Conservation (phyloP, 495 filamentous ascomycete genomes). For the Hypoxylon subgilvum region DNA sequence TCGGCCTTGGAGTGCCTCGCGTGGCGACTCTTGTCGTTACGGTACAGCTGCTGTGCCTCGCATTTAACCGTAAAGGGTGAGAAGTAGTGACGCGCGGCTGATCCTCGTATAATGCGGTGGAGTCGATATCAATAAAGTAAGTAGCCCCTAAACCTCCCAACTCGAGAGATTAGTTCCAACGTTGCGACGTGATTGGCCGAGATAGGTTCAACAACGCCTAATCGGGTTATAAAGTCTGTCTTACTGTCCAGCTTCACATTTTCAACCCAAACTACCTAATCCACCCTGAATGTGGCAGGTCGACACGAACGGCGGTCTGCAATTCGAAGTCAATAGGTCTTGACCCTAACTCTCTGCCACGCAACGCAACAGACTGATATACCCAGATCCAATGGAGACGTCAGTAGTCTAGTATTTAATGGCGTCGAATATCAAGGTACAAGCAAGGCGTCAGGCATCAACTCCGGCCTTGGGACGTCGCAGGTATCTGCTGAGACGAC, state of each 20-base stretch:
- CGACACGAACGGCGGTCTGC: conserved; percentile 47
- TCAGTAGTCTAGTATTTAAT: conserved; percentile 61
- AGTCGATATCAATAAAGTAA: too few species aligned
- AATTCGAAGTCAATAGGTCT: conserved; percentile 57
- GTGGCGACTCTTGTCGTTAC: conserved; percentile 45
- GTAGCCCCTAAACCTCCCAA: too few species aligned
- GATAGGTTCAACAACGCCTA: too few species aligned
- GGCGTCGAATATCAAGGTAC: conserved; percentile 61
- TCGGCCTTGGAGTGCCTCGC: conserved; percentile 29
- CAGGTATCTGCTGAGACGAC: conserved; percentile 55
- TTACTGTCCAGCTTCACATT: too few species aligned
- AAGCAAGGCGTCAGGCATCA: conserved; percentile 59
- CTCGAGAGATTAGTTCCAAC: too few species aligned
- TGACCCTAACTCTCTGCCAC: too few species aligned
- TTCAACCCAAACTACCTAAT: not conserved
- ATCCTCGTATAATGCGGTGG: too few species aligned
- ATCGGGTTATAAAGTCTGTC: not conserved
- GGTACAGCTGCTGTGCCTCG: conserved; percentile 39
- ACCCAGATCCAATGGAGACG: conserved; percentile 58
- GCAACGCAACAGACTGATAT: not conserved
- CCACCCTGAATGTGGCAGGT: conserved; percentile 5
- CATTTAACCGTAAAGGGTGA: conserved; percentile 36
- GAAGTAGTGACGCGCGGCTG: too few species aligned
- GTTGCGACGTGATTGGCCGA: too few species aligned
- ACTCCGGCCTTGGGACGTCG: conserved; percentile 61